phyloP scores from a whole-genome alignment of 2,329 filamentous ascomycete species.

The Fusarium haematococcum region DNA sequence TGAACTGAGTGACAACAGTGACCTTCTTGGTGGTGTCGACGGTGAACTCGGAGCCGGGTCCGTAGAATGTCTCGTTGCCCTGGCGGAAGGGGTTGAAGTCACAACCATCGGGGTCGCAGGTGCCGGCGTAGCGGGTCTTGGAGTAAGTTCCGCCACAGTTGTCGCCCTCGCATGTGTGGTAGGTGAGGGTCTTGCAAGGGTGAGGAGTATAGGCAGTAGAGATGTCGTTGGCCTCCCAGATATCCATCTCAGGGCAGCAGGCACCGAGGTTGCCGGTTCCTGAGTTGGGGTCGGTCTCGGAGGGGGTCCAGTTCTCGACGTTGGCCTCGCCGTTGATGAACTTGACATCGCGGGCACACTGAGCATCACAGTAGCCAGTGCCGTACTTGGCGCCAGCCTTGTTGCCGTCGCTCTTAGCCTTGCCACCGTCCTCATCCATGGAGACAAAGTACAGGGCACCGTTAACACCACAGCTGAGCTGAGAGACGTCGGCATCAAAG shows the following conservation, averaged over 20 bases:
- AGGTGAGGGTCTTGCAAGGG: conserved; percentile 64
- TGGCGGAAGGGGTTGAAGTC: conserved; percentile 77
- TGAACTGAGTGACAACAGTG: conserved; percentile 76
- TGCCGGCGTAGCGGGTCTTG: conserved; percentile 66
- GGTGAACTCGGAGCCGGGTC: conserved; percentile 61
- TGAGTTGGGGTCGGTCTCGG: conserved; percentile 64
- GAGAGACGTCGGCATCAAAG: conserved; percentile 77
- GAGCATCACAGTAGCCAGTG: conserved; percentile 65
- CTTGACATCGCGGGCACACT: conserved; percentile 65
- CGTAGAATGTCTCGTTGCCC: conserved; percentile 73
- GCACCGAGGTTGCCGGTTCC: conserved; percentile 63
- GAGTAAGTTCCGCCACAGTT: conserved; percentile 64
- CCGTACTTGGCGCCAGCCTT: conserved; percentile 68
- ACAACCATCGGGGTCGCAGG: conserved; percentile 76
- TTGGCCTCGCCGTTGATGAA: conserved; percentile 68
- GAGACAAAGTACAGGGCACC: conserved; percentile 75
- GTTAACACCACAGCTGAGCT: conserved; percentile 76
- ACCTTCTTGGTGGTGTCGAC: conserved; percentile 70
- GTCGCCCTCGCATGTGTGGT: conserved; percentile 62
- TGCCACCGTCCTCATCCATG: conserved; percentile 69
- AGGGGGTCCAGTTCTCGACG: conserved; percentile 61
- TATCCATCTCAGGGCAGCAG: conserved; percentile 72
- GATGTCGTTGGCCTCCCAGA: conserved; percentile 74
- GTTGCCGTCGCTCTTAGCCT: conserved; percentile 61
- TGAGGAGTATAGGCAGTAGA: conserved; percentile 73